These are phyloP conservation scores for Seiridium unicorne DNA, from an alignment of 2,329 filamentous ascomycete genomes.

Conservation along the genomic window DNA sequence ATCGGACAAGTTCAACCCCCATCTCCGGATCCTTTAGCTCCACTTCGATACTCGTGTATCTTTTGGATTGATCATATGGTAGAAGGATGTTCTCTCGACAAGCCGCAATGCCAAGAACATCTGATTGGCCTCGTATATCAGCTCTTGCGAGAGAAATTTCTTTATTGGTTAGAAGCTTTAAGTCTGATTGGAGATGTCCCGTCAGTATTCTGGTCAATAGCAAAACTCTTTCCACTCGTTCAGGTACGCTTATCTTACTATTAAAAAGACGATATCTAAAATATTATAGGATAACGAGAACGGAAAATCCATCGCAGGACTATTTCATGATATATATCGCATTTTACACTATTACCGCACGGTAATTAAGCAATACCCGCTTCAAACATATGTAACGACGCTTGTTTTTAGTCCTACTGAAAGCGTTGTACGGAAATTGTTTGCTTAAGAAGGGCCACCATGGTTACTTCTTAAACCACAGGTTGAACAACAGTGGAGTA, in stretches of 20 bases:
- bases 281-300: not conserved
- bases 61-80: too few species aligned
- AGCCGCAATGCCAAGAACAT: conserved; percentile 6
- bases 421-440: conserved; percentile 17
- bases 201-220: conserved; percentile 20
- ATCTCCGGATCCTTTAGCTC: conserved; percentile 24
- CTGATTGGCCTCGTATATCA: conserved; percentile 21
- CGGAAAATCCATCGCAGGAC: not conserved
- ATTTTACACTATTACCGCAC: conserved; percentile 19
- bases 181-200: conserved; percentile 28
- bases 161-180: conserved; percentile 44
- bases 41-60: too few species aligned
- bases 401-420: conserved; percentile 29
- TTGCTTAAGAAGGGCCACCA: conserved; percentile 13
- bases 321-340: conserved; percentile 27
- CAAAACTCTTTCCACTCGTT: conserved; percentile 13
- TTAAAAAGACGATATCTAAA: not conserved
- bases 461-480: conserved; percentile 14
- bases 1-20: conserved; percentile 20
- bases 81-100: too few species aligned
- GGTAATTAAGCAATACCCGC: conserved; percentile 23
- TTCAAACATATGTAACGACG: conserved; percentile 31
- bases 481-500: conserved; percentile 9
- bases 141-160: conserved; percentile 33
- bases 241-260: conserved; percentile 2